A percentile compares a stretch with the other conserved stretches of the same genome.
Evolutionary conservation across 768 basidiomycete species (phyloP).

Genomic region (Tulasnella sp.): DNA sequence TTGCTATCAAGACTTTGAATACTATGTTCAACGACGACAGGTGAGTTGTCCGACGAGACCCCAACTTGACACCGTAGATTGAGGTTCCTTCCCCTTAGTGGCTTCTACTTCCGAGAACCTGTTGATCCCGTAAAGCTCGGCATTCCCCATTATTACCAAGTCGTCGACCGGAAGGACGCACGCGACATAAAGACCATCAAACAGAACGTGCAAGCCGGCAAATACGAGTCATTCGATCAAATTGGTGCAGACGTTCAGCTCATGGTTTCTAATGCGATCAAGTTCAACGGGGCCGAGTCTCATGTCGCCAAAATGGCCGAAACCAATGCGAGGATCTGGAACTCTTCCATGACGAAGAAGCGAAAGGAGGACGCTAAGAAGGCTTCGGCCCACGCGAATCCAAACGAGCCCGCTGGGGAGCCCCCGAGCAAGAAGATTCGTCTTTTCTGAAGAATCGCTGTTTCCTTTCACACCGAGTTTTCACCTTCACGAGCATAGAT

Average conservation of each 20-base stretch:
- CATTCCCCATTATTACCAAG: slow-evolving; percentile 83
- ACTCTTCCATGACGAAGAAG: slow-evolving; percentile 55
- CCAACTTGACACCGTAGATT: slow-evolving; percentile 30
- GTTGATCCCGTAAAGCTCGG: slow-evolving; percentile 82
- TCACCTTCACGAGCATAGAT: not conserved
- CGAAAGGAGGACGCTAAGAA: slow-evolving; percentile 54
- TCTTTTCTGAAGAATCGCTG: not conserved
- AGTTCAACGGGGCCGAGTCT: slow-evolving; percentile 79
- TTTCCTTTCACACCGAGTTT: not conserved
- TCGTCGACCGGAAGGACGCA: slow-evolving; percentile 80
- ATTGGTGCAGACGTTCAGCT: slow-evolving; percentile 82
- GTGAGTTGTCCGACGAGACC: slow-evolving; percentile 40
- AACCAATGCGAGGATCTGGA: slow-evolving; percentile 42
- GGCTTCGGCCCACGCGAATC: not conserved
- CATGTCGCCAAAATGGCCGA: slow-evolving; percentile 66
- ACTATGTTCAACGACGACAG: slow-evolving; percentile 63
- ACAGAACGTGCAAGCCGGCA: slow-evolving; percentile 73
- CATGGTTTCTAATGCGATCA: slow-evolving; percentile 84
- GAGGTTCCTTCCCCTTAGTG: slow-evolving; percentile 29
- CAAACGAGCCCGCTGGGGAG: not conserved
- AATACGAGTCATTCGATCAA: slow-evolving; percentile 70
- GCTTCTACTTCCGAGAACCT: slow-evolving; percentile 64
- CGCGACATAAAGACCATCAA: slow-evolving; percentile 82
- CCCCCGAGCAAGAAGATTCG: slow-evolving; percentile 22
- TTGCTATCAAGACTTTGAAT: slow-evolving; percentile 65